Conservation (phyloP, 73 alveolate species). For the Effrenium voratum region DNA sequence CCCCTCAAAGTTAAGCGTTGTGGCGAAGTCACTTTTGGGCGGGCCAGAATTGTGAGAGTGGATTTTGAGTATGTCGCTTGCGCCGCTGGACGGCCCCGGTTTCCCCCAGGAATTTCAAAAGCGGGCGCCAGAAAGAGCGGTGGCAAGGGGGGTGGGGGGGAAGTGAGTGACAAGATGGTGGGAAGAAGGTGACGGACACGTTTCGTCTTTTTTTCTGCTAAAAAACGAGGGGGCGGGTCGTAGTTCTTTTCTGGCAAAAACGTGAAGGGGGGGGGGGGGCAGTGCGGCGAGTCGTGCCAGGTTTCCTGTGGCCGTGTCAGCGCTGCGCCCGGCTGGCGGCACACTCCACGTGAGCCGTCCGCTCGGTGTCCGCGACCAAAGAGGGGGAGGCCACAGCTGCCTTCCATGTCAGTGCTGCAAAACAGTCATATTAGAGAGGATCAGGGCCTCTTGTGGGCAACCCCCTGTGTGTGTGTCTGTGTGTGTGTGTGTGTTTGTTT, state of each 20-base stretch:
- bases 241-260: background rate
- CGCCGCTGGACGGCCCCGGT: too few species aligned
- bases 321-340: constrained; percentile 76
- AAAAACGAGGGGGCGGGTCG: background rate
- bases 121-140: background rate
- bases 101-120: too few species aligned
- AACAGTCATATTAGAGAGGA: background rate
- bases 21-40: background rate
- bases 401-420: background rate
- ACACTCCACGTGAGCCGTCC: constrained; percentile 2
- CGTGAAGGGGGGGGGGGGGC: background rate
- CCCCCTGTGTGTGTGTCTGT: background rate
- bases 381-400: background rate
- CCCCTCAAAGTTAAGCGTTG: background rate
- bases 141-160: background rate
- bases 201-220: background rate
- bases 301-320: constrained; percentile 71
- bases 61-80: too few species aligned
- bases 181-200: background rate
- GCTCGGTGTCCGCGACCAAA: background rate
- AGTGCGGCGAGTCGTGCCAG: background rate
- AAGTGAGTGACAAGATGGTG: background rate
- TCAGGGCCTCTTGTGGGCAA: background rate
- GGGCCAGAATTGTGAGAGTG: too few species aligned
- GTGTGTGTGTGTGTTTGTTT: too few species aligned